Base-by-base conservation (phyloP, 805 yeast species). In the Candida piceae region DNA sequence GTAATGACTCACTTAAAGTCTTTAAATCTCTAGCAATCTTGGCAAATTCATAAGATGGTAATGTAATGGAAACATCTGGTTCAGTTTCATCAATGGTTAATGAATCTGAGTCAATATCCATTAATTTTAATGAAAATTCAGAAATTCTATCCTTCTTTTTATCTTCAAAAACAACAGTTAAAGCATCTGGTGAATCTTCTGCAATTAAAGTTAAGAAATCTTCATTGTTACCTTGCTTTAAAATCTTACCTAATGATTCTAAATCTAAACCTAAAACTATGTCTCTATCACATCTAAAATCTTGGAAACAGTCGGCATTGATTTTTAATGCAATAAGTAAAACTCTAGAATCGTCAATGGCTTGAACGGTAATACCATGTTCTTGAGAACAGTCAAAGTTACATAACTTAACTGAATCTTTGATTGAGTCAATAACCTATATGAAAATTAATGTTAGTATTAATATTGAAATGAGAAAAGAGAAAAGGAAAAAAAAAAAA, bases 341-440 rank as follows among this genome's bases (percentile, higher is more conserved):
- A 41, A 93, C 96, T 72, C 97, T 86, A 19, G 98, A 88, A 60
- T 88, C 94, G 65, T 93, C 98, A 50, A 93, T 93, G 19, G 98
- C 97, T 70, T 93, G 97, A 16, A 94, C 90, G 9, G 94, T 83
- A 55, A 93, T 82, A 49, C 98, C 98, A 16, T 53, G 49, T 45
- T 79, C 76, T 62, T 85, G 93, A n/a, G 94, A 78, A 69, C 97
- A 93, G 69, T 88, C 93, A 72, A 93, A 86, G 73, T 93, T 93
- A 70, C 97, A 93, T 52, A 89, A 74, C 55, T 85, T 86, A 45
- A 93, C 96, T 57, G 95, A 82, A 58, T 93, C 98, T 60, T 87
- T 85, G 61, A 90, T 84, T 40, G 97, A 80, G 52, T 93, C 98
- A 53, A 89, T 83, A 57, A 89, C 82, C 74, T 68, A 36, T 29